Percentiles rank a stretch among this genome's conserved stretches.
phyloP scores from a whole-genome alignment of 306 rosid genomes.

The Dalbergia oliveri region DNA sequence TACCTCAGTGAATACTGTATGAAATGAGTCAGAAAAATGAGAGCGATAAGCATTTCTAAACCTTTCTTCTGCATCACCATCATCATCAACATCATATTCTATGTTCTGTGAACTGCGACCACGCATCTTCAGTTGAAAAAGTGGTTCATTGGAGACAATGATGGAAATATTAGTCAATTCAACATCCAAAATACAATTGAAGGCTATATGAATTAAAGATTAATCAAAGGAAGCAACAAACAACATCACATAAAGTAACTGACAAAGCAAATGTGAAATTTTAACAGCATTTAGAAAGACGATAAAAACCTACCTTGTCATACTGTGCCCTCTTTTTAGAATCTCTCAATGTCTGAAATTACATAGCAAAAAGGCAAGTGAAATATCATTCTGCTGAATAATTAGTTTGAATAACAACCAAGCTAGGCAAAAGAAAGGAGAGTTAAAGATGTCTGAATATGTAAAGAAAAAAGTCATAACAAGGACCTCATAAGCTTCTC shows the following conservation, averaged over 20 bases:
- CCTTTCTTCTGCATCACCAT: conserved; percentile 56
- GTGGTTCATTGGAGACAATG: conserved; percentile 38
- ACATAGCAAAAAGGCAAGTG: conserved; percentile 28
- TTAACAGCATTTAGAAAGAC: conserved; percentile 14
- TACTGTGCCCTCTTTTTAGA: conserved; percentile 76
- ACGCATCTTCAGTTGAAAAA: conserved; percentile 57
- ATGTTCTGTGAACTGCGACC: conserved; percentile 57
- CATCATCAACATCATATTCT: conserved; percentile 58
- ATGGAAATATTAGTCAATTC: conserved; percentile 34
- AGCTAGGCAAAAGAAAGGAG: conserved; percentile 14
- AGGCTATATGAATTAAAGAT: conserved; percentile 41
- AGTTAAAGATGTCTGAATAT: conserved; percentile 18
- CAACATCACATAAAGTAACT: not conserved
- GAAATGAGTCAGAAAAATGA: conserved; percentile 89
- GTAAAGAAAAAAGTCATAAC: conserved; percentile 36
- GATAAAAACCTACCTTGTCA: conserved; percentile 60
- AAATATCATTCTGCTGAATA: conserved; percentile 33
- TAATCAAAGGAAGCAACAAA: conserved; percentile 26
- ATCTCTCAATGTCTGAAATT: conserved; percentile 84
- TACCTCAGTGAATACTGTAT: conserved; percentile 94
- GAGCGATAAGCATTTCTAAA: conserved; percentile 67
- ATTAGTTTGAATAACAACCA: conserved; percentile 35
- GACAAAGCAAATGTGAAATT: conserved; percentile 17
- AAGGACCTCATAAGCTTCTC: conserved; percentile 94
- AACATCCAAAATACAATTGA: conserved; percentile 28